Conservation (phyloP, 352 stramenopile species). For the Globisporangium takayamanum region DNA sequence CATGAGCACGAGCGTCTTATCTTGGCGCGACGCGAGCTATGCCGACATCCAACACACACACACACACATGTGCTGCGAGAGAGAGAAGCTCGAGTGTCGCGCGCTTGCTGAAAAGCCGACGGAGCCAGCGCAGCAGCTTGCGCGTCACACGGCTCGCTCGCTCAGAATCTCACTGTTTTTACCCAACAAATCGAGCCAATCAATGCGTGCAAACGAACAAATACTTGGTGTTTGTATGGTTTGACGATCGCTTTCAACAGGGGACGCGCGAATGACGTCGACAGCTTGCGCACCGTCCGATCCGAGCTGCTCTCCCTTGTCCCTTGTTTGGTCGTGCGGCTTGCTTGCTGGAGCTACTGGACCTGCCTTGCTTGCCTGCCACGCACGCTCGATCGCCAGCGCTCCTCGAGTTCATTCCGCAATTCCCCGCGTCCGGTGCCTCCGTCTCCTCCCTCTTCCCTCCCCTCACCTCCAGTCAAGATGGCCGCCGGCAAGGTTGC, state of each 20-base stretch:
- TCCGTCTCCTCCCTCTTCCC: slow-evolving; percentile 1
- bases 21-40: no score
- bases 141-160: no score
- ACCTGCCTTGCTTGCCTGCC: not conserved
- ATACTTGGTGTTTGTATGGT: not conserved
- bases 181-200: slow-evolving; percentile 4
- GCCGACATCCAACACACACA: no score
- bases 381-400: no score
- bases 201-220: not conserved
- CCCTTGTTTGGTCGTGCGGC: no score
- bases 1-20: no score
- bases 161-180: not conserved
- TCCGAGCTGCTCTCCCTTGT: slow-evolving; percentile 2
- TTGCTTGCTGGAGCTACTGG: not conserved
- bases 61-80: no score
- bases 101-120: not conserved
- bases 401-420: slow-evolving; percentile 41
- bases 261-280: slow-evolving; percentile 7
- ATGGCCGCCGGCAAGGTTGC: slow-evolving; percentile 45
- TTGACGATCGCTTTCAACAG: slow-evolving; percentile 1
- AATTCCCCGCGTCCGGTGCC: slow-evolving; percentile 27
- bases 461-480: slow-evolving; percentile 21
- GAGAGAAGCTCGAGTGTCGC: no score
- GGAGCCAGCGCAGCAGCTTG: not conserved
- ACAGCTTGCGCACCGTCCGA: slow-evolving; percentile 8